Conservation (phyloP, 139 green algal genomes). For the Volvox africanus region DNA sequence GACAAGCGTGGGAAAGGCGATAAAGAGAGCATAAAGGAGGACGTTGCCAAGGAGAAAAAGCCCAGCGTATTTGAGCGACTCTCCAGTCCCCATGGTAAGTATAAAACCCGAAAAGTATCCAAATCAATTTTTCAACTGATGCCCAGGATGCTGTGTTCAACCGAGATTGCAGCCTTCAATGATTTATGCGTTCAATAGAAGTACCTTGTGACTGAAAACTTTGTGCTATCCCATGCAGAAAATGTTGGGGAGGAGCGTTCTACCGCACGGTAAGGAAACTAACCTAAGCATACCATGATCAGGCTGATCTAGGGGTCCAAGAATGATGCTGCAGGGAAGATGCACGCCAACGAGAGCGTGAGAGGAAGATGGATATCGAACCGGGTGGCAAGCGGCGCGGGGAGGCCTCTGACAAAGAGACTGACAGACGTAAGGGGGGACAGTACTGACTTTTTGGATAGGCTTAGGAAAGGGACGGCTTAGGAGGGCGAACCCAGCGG, state of each 20-base stretch:
- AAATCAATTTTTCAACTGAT: background rate
- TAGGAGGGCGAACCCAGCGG: too few relatives aligned
- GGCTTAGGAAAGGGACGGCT: too few relatives aligned
- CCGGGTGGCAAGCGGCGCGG: background rate
- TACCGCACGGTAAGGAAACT: background rate
- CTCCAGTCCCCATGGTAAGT: background rate
- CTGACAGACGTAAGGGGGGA: slow-evolving; percentile 8
- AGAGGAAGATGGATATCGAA: background rate
- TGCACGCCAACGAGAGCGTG: background rate
- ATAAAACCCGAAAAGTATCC: background rate
- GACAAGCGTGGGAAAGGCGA: background rate
- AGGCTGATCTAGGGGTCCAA: too few relatives aligned
- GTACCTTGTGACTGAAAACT: too few relatives aligned
- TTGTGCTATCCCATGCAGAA: background rate
- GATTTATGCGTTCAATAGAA: too few relatives aligned
- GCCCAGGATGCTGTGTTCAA: too few relatives aligned
- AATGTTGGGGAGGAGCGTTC: background rate
- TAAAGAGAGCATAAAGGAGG: background rate
- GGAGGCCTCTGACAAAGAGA: slow-evolving; percentile 17
- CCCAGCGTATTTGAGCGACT: slow-evolving; percentile 31
- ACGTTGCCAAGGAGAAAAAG: slow-evolving; percentile 13
- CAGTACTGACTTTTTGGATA: too few relatives aligned
- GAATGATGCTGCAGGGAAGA: slow-evolving; percentile 11
- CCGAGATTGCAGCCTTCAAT: too few relatives aligned
- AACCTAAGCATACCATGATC: too few relatives aligned